phyloP scores from a whole-genome alignment of 1,284 basidiomycete species.

The Leccinum proximum region DNA sequence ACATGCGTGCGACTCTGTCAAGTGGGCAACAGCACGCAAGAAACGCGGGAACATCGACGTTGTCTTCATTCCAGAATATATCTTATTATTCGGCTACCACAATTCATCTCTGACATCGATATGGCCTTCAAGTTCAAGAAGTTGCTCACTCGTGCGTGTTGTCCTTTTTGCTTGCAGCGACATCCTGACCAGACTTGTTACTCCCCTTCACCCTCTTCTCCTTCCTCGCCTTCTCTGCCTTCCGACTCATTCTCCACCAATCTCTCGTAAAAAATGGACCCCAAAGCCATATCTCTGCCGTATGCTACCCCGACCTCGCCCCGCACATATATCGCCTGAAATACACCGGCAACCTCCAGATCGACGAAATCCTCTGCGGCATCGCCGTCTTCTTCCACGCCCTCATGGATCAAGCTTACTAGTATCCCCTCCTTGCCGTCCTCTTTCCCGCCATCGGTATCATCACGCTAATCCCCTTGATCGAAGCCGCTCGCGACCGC shows the following conservation, averaged over 20 bases:
- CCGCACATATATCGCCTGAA: slow-evolving; percentile 28
- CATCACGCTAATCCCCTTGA: too few relatives aligned
- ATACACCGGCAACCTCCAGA: slow-evolving; percentile 30
- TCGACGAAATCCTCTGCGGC: slow-evolving; percentile 36
- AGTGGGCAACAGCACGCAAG: too few relatives aligned
- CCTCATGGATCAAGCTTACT: too few relatives aligned
- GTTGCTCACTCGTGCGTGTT: slow-evolving; percentile 5
- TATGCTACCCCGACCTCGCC: slow-evolving; percentile 15
- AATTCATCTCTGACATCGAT: neutral
- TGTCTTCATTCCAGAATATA: too few relatives aligned
- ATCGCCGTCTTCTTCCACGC: too few relatives aligned
- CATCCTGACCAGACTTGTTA: slow-evolving; percentile 7
- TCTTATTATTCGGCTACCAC: neutral
- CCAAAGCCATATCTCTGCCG: slow-evolving; percentile 6
- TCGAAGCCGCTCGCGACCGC: too few relatives aligned
- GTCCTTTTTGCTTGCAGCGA: neutral
- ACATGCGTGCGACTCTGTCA: too few relatives aligned
- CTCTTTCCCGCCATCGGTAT: too few relatives aligned
- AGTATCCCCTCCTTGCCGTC: too few relatives aligned
- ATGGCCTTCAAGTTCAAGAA: slow-evolving; percentile 1
- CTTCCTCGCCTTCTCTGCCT: slow-evolving; percentile 11
- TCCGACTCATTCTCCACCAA: slow-evolving; percentile 15
- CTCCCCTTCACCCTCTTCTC: slow-evolving; percentile 20
- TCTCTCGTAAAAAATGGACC: slow-evolving; percentile 17
- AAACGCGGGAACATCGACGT: too few relatives aligned